phyloP scores from a whole-genome alignment of 306 rosid genomes.

The Acmispon strigosus region DNA sequence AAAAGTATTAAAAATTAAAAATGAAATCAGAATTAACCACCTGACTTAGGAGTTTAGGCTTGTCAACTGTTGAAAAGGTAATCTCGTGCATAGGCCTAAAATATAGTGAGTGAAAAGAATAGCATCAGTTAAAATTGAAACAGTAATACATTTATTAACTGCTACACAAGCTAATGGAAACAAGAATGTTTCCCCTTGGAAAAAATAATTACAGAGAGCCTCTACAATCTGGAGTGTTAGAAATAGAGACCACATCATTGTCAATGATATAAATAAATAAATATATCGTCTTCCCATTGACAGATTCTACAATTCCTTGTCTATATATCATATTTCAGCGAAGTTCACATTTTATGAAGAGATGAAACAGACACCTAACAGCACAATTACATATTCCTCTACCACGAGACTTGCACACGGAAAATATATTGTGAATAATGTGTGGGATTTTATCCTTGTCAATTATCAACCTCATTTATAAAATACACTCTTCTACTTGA shows the following conservation, averaged over 20 bases:
- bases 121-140: constrained; percentile 9
- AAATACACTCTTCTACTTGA: constrained; percentile 4
- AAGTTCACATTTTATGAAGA: constrained; percentile 4
- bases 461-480: neutral
- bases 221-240: neutral
- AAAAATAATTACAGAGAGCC: neutral
- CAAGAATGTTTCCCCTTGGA: neutral
- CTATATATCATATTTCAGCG: neutral
- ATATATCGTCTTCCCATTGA: neutral
- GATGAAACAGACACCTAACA: constrained; percentile 4
- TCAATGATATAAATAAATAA: neutral
- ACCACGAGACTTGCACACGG: constrained; percentile 1
- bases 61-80: constrained; percentile 90
- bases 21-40: constrained; percentile 37
- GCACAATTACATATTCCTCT: neutral
- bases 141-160: constrained; percentile 1
- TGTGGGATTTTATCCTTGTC: neutral
- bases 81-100: constrained; percentile 97
- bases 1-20: neutral
- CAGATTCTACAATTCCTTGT: neutral
- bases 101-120: constrained; percentile 20
- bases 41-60: constrained; percentile 97
- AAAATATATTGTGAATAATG: neutral
- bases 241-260: constrained; percentile 1
- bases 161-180: neutral